phyloP scores from a whole-genome alignment of 306 rosid species.

The Cucumis hystrix region DNA sequence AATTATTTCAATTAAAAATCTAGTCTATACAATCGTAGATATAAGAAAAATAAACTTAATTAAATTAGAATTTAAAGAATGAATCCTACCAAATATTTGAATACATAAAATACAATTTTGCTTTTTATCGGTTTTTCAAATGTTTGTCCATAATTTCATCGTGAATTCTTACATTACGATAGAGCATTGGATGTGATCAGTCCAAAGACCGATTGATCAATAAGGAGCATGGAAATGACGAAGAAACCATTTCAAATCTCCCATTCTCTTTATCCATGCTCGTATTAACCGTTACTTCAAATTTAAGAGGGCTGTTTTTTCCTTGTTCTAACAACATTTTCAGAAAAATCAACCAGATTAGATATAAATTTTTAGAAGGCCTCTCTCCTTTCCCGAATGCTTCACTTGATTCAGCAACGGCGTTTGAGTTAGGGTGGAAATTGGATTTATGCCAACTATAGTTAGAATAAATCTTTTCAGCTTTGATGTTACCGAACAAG shows the following conservation, averaged over 20 bases:
- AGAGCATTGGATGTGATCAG: not conserved
- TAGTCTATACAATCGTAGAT: too few relatives aligned
- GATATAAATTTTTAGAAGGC: constrained; percentile 23
- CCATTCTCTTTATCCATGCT: constrained; percentile 42
- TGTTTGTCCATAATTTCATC: not conserved
- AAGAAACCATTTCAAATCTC: constrained; percentile 58
- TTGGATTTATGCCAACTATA: constrained; percentile 21
- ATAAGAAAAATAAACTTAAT: too few relatives aligned
- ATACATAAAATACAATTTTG: too few relatives aligned
- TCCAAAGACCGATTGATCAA: constrained; percentile 11
- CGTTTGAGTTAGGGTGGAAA: constrained; percentile 2
- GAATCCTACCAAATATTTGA: too few relatives aligned
- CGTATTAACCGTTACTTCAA: constrained; percentile 40
- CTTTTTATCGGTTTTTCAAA: not conserved
- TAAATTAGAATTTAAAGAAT: too few relatives aligned
- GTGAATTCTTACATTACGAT: not conserved
- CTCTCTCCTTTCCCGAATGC: constrained; percentile 14
- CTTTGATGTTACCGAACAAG: constrained; percentile 73
- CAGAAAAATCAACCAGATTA: constrained; percentile 55
- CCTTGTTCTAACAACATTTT: constrained; percentile 55
- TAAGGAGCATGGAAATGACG: constrained; percentile 41
- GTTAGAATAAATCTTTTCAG: constrained; percentile 39
- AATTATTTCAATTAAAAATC: too few relatives aligned
- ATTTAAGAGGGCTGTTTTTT: constrained; percentile 48
- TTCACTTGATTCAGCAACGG: constrained; percentile 1